Conservation (phyloP, 2,329 filamentous ascomycete species). For the Alternaria alternata region DNA sequence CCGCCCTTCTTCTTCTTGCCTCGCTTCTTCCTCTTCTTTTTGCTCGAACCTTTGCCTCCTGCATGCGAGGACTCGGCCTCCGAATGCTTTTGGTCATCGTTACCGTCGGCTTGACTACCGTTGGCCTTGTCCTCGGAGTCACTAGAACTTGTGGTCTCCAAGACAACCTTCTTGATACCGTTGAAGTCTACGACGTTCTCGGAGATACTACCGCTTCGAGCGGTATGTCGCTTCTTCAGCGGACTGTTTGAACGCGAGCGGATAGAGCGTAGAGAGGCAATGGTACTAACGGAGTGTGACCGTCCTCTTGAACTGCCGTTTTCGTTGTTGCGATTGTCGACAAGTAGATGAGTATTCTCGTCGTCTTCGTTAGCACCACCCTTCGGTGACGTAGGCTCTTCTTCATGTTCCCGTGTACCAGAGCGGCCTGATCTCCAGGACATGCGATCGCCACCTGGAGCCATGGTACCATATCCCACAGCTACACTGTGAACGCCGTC, state of each 20-base stretch:
- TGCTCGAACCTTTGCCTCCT: conserved; percentile 33
- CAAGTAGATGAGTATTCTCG: conserved; percentile 25
- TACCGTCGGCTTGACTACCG: conserved; percentile 29
- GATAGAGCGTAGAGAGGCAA: conserved; percentile 42
- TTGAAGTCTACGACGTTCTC: conserved; percentile 79
- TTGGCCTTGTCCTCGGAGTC: conserved; percentile 47
- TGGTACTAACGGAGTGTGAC: conserved; percentile 42
- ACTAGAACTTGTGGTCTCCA: conserved; percentile 71
- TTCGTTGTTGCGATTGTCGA: conserved; percentile 24
- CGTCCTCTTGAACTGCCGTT: conserved; percentile 14
- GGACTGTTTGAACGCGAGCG: conserved; percentile 35
- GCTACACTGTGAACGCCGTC: conserved; percentile 70
- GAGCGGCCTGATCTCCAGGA: conserved; percentile 39
- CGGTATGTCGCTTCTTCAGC: conserved; percentile 56
- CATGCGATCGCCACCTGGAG: conserved; percentile 36
- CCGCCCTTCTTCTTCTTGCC: conserved; percentile 50
- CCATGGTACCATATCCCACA: conserved; percentile 56
- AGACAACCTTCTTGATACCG: conserved; percentile 77
- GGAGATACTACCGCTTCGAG: conserved; percentile 78
- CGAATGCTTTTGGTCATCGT: conserved; percentile 30
- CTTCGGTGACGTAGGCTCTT: conserved; percentile 37
- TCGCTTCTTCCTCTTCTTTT: conserved; percentile 50
- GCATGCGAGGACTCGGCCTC: conserved; percentile 33
- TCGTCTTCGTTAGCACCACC: conserved; percentile 22
- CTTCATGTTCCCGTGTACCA: conserved; percentile 22